Percentiles rank a stretch among this genome's conserved stretches.
phyloP scores from a whole-genome alignment of 768 basidiomycete genomes.

The Boletus sp. region DNA sequence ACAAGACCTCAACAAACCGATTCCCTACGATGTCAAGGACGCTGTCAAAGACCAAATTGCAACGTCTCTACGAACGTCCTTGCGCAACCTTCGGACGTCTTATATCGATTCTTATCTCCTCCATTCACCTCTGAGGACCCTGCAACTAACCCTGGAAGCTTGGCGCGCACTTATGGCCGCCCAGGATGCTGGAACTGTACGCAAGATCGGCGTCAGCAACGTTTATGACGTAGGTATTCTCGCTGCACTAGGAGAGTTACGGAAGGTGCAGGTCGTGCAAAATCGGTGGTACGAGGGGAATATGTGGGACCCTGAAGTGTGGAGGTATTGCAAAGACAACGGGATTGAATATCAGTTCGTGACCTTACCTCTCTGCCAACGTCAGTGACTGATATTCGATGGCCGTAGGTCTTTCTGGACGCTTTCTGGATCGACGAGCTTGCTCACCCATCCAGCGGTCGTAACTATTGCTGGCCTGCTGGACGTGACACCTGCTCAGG shows the following conservation, averaged over 20 bases:
- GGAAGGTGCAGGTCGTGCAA: conserved; percentile 73
- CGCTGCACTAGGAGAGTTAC: conserved; percentile 47
- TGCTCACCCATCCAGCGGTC: conserved; percentile 52
- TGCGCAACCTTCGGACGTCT: conserved; percentile 64
- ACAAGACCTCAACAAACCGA: conserved; percentile 65
- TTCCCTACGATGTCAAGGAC: conserved; percentile 66
- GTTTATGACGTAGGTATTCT: conserved; percentile 64
- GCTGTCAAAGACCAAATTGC: conserved; percentile 58
- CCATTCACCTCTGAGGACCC: conserved; percentile 67
- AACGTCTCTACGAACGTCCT: conserved; percentile 60
- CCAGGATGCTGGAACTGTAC: conserved; percentile 64
- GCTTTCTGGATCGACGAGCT: conserved; percentile 67
- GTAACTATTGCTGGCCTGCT: conserved; percentile 43
- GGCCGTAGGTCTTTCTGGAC: conserved; percentile 80
- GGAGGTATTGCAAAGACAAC: conserved; percentile 60
- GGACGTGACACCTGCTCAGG: conserved; percentile 60
- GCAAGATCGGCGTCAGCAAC: conserved; percentile 74
- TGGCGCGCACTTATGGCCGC: conserved; percentile 62
- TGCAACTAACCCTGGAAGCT: conserved; percentile 62
- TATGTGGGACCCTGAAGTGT: conserved; percentile 66
- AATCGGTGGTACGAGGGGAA: conserved; percentile 86
- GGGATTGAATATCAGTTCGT: conserved; percentile 72
- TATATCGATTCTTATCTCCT: conserved; percentile 80
- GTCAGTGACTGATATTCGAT: not conserved
- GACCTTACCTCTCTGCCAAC: not conserved